These are phyloP conservation scores for Dendrobium catenatum DNA, from an alignment of 106 monocot species.

Conservation along the genomic window DNA sequence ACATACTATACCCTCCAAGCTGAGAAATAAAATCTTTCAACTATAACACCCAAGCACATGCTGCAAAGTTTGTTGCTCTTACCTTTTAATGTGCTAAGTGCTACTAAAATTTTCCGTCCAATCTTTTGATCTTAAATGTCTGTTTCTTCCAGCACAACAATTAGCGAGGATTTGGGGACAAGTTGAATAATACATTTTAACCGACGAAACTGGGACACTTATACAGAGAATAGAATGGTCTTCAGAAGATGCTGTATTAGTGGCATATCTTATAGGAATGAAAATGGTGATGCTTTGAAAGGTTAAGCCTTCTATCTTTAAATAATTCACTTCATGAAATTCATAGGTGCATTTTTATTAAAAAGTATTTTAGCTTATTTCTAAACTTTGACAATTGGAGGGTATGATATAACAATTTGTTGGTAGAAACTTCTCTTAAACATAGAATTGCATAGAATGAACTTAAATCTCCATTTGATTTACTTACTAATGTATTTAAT, in stretches of 20 bases:
- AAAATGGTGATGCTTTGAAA: conserved; percentile 90
- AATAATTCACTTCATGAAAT: not conserved
- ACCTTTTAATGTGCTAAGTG: not conserved
- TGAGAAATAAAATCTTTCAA: no score
- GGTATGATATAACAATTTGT: not conserved
- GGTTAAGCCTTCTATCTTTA: conserved; percentile 36
- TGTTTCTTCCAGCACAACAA: conserved; percentile 75
- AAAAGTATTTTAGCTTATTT: not conserved
- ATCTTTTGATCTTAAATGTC: not conserved
- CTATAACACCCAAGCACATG: conserved; percentile 56
- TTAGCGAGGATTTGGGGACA: conserved; percentile 96
- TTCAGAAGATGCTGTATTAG: conserved; percentile 89
- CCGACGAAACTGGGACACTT: conserved; percentile 95
- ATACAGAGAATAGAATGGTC: conserved; percentile 92
- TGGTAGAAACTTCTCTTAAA: not conserved
- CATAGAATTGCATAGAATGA: not conserved
- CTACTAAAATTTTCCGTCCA: not conserved
- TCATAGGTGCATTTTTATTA: not conserved
- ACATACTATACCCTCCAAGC: no score
- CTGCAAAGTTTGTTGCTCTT: conserved; percentile 56
- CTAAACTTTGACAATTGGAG: not conserved
- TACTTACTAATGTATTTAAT: not conserved
- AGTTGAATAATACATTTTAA: conserved; percentile 94
- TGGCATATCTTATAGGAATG: conserved; percentile 79
- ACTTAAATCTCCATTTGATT: conserved; percentile 2